phyloP scores from a whole-genome alignment of 2,329 filamentous ascomycete species.

The Hypoxylon sp. region DNA sequence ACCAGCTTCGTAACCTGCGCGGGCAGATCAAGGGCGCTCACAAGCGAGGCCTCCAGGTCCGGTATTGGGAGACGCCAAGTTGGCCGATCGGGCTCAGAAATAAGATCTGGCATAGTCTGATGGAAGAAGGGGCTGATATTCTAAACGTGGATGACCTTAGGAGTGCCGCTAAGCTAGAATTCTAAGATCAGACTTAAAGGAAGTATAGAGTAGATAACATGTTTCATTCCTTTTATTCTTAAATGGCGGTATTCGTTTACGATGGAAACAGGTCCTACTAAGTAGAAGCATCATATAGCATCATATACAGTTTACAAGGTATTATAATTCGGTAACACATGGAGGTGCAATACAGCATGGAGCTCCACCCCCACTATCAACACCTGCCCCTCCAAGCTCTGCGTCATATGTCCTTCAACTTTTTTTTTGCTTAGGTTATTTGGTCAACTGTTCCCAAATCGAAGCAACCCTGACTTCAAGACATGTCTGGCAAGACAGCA shows the following conservation, averaged over 20 bases:
- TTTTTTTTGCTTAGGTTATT: too few relatives aligned
- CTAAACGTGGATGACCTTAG: conserved; percentile 69
- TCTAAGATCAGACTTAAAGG: conserved; percentile 39
- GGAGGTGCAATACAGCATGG: too few relatives aligned
- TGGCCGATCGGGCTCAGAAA: conserved; percentile 65
- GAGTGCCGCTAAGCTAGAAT: conserved; percentile 53
- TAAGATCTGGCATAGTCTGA: conserved; percentile 62
- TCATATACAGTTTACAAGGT: neutral
- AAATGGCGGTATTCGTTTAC: too few relatives aligned
- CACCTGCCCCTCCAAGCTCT: conserved; percentile 18
- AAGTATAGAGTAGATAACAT: too few relatives aligned
- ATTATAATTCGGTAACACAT: too few relatives aligned
- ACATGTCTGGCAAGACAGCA: conserved; percentile 59
- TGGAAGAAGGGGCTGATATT: conserved; percentile 65
- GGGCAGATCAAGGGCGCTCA: conserved; percentile 55
- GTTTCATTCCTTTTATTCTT: too few relatives aligned
- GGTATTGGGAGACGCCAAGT: conserved; percentile 67
- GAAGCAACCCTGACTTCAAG: neutral
- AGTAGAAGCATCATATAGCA: neutral
- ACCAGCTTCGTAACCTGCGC: conserved; percentile 52
- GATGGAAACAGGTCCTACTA: neutral
- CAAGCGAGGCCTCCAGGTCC: conserved; percentile 59
- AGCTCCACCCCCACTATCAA: conserved; percentile 26
- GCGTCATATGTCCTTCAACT: neutral
- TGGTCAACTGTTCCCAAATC: neutral